A percentile compares a stretch with the other conserved stretches of the same genome.
Evolutionary conservation across 208 protist species (phyloP).

Genomic region (Acanthamoeba rhysodes): DNA sequence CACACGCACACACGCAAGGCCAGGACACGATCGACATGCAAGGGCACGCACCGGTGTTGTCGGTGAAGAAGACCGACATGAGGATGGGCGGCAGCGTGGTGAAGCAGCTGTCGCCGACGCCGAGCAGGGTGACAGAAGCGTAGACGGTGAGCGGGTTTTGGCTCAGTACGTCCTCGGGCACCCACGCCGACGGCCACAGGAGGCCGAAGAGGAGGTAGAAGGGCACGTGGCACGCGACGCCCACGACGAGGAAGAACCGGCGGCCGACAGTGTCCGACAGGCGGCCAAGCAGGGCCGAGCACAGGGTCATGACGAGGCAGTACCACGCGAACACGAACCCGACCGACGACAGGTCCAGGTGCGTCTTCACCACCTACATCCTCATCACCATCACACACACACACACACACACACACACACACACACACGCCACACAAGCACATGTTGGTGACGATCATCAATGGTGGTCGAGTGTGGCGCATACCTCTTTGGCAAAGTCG

Average conservation of each 20-base stretch:
- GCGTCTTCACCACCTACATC: conserved; percentile 4
- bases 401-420: too few relatives aligned
- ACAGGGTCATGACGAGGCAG: neutral
- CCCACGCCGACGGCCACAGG: neutral
- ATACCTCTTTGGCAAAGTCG: conserved; percentile 67
- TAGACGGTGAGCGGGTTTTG: conserved; percentile 1
- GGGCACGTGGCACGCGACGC: conserved; percentile 14
- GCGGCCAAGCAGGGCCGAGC: conserved; percentile 4
- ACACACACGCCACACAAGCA: too few relatives aligned
- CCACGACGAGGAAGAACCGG: neutral
- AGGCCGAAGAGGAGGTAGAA: conserved; percentile 54
- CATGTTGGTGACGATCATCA: too few relatives aligned
- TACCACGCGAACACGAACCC: conserved; percentile 48
- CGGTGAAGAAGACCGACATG: conserved; percentile 58
- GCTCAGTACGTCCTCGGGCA: neutral
- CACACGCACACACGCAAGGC: too few relatives aligned
- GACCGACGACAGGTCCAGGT: neutral
- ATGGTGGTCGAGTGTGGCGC: too few relatives aligned
- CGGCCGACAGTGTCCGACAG: neutral
- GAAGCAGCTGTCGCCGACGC: conserved; percentile 62
- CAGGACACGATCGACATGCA: neutral
- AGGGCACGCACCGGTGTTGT: conserved; percentile 8
- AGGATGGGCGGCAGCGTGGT: conserved; percentile 21
- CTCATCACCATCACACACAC: too few relatives aligned
- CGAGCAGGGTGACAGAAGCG: neutral